Conservation (phyloP, 2,329 filamentous ascomycete genomes). For the Botryotinia globosa region DNA sequence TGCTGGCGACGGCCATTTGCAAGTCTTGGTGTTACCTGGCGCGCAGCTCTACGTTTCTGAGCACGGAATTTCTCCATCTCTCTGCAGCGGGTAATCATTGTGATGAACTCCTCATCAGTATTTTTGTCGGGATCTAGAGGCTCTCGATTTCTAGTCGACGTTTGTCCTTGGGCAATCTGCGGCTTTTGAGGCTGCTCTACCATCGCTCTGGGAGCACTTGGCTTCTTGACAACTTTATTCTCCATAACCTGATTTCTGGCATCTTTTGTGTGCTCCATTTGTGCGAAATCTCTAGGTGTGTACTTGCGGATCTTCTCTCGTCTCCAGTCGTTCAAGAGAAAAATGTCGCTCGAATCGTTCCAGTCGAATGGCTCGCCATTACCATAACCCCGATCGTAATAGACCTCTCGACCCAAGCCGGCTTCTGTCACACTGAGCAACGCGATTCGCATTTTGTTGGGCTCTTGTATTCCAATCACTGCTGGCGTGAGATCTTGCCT, state of each 20-base stretch:
- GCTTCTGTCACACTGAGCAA: background rate
- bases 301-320: background rate
- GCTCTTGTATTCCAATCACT: background rate
- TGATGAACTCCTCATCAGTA: background rate
- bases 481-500: background rate
- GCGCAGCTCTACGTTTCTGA: background rate
- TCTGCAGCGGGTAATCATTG: background rate
- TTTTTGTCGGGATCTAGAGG: too few species aligned
- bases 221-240: background rate
- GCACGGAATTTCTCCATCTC: background rate
- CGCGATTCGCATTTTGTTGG: conserved; percentile 1
- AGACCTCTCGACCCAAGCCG: background rate
- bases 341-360: background rate
- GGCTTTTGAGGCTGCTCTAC: background rate
- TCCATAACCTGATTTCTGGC: background rate
- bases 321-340: background rate
- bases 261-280: accelerated
- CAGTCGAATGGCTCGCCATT: background rate
- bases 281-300: background rate
- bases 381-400: background rate
- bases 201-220: accelerated
- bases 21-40: background rate
- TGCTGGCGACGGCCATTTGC: background rate
- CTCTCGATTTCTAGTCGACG: accelerated
- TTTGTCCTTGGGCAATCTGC: background rate